Base-by-base conservation (phyloP, 805 yeast species). In the Priceomyces haplophilus region DNA sequence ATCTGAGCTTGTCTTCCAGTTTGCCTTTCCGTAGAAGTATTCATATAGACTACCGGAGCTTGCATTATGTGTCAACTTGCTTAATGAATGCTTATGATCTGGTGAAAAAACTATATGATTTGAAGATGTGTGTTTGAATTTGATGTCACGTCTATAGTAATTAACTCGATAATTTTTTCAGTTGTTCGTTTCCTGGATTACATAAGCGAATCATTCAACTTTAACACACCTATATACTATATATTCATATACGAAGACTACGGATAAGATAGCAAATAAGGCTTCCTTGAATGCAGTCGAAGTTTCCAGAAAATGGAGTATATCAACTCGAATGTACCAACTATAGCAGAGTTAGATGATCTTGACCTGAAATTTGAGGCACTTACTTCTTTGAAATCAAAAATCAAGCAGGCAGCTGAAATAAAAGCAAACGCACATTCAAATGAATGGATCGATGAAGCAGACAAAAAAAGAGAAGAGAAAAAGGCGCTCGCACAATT, bases 1-100 rank as follows among this genome's bases (percentile, higher is more conserved):
- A 88, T 77, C 69, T 93, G 99, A 2, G 99, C 99, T 64, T 89
- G 89, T 54, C 98, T 88, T 36, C 99, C 99, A 30, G 89, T 82
- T 62, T 93, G 96, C 59, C 99, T 83, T 62, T 88, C 95, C 48
- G 90, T 85, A 40, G 87, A 79, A 20, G 97, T 85, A 73, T 91
- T 70, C 64, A 70, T 56, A 52, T 70, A 70, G 34, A 70, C 74
- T 31, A 70, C 76, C 27, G 76, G 76, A 18, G 76, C 76, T 58
- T 70, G 75, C 76, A 70, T 70, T 42, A 45, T 55, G 29, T 46
- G 30, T 36, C 24, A 21, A 21, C 24, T 27, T 13, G 6, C 11
- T n/a, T 17, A 17, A 20, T 19, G 11, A 37, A 30, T 37, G 18
- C 21, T 30, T 36, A 12, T n/a, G 31, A 27, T 11, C n/a, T 27